Evolutionary conservation across 352 stramenopile genomes (phyloP), one percentile per base, ranked within the genome.

Genomic region (Lagenidium sp.): DNA sequence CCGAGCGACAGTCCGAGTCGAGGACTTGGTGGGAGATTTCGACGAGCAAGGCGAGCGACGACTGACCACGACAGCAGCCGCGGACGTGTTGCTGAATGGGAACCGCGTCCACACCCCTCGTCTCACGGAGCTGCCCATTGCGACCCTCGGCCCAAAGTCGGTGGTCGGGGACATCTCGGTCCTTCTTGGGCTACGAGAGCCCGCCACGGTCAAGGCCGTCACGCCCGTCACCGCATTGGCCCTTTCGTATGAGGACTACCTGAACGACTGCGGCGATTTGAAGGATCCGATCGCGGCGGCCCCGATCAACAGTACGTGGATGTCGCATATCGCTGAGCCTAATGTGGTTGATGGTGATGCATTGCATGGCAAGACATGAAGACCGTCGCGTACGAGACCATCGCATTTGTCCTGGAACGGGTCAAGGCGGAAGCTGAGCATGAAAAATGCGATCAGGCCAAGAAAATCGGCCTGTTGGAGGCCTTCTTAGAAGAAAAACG

Each of bases 391-490:
- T 62, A 68, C 21, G 70, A 83, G 22, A 83, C 67, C 0, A 52
- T 83, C 20, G 39, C 48, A 0, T 83, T 83, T 41, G 53, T 81
- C 4, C 34, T 76, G 18, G 65, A 76, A 7, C 62, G 67, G 1
- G 50, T 81, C 6, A 62, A 75, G 46, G 65, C 57, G 31, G 70
- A 83, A 34, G 47, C 70, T 4, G 61, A 53, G 28, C 59, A 74
- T 26, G 55, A 63, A 21, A 41, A 67, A 11, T 68, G 61, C 21
- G 59, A 80, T 41, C 64, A 71, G 24, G 28, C 30, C 7, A 36
- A 44, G 19, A 52, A 49, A 21, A 29, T 61, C 13, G 6, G 31
- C 1, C 18, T 4, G 0, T 31, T 61, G 22, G 35, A 55, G 23
- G 30, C 26, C 1, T 12, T 12, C 4, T 42, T 59, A 34, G 28